Conservation (phyloP, 2,329 filamentous ascomycete species). For the Hansfordia pulvinata region DNA sequence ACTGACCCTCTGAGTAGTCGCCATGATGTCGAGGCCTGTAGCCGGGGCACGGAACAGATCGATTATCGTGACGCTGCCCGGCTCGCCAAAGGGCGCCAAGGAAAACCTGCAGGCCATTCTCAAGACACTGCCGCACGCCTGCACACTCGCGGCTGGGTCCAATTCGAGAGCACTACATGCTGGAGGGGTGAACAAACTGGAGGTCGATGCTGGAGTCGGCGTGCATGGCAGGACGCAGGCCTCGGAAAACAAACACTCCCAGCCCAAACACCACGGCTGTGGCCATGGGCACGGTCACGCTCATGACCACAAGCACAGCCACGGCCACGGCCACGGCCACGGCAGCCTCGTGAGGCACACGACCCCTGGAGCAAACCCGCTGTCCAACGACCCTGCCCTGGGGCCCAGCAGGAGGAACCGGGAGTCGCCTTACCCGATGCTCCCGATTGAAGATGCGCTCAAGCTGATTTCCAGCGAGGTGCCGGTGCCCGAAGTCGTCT, state of each 20-base stretch:
- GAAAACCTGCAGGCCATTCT: slow-evolving; percentile 86
- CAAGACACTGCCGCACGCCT: slow-evolving; percentile 91
- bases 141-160: slow-evolving; percentile 69
- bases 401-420: slow-evolving; percentile 61
- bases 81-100: slow-evolving; percentile 86
- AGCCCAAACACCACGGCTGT: slow-evolving; percentile 26
- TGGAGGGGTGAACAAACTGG: slow-evolving; percentile 72
- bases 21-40: slow-evolving; percentile 89
- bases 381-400: slow-evolving; percentile 47
- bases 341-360: slow-evolving; percentile 62
- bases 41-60: slow-evolving; percentile 75
- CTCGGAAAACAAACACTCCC: too few species aligned
- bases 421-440: slow-evolving; percentile 84
- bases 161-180: slow-evolving; percentile 69
- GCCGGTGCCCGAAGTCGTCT: slow-evolving; percentile 44
- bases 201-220: slow-evolving; percentile 62
- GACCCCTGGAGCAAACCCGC: slow-evolving; percentile 37
- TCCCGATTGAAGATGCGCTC: slow-evolving; percentile 73
- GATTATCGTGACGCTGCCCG: slow-evolving; percentile 78
- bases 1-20: too few species aligned
- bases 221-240: too few species aligned
- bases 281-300: slow-evolving; percentile 37
- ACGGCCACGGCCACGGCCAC: slow-evolving; percentile 47
- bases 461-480: slow-evolving; percentile 59
- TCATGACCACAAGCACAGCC: slow-evolving; percentile 37